A percentile compares a stretch with the other conserved stretches of the same genome.
Conservation (phyloP, 106 monocot genomes). For the Apostasia shenzhenica region DNA sequence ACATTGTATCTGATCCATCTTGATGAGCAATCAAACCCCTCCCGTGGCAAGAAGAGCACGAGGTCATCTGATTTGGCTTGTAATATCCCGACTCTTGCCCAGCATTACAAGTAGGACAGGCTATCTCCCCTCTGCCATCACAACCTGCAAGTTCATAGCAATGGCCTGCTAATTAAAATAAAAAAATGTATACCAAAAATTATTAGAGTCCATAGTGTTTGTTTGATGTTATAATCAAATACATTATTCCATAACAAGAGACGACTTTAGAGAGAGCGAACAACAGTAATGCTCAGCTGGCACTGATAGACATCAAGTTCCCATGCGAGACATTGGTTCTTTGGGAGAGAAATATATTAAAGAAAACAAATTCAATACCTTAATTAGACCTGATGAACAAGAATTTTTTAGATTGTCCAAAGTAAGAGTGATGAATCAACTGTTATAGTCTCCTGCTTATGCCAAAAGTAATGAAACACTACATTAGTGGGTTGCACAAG, state of each 20-base stretch:
- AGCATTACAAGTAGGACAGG: conserved; percentile 65
- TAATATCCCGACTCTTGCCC: conserved; percentile 49
- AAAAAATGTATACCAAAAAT: too few species aligned
- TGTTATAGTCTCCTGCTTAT: too few species aligned
- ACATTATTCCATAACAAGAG: background rate
- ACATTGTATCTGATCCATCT: conserved; percentile 98
- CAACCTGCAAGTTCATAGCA: conserved; percentile 35
- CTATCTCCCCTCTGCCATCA: conserved; percentile 51
- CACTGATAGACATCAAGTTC: background rate
- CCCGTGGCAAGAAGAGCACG: conserved; percentile 71
- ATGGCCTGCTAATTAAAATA: background rate
- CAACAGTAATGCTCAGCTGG: background rate
- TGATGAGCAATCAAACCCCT: conserved; percentile 89
- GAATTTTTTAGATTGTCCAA: background rate
- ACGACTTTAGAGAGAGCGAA: background rate
- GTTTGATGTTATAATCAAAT: background rate
- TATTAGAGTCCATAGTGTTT: background rate
- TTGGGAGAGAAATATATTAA: background rate
- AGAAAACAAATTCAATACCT: background rate
- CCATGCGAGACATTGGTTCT: background rate
- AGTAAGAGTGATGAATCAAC: background rate
- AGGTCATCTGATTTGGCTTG: conserved; percentile 68
- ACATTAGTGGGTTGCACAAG: too few species aligned
- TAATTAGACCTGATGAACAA: background rate
- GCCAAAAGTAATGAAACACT: too few species aligned